Conservation (phyloP, 208 protist genomes). For the Wallacemonas sp. region DNA sequence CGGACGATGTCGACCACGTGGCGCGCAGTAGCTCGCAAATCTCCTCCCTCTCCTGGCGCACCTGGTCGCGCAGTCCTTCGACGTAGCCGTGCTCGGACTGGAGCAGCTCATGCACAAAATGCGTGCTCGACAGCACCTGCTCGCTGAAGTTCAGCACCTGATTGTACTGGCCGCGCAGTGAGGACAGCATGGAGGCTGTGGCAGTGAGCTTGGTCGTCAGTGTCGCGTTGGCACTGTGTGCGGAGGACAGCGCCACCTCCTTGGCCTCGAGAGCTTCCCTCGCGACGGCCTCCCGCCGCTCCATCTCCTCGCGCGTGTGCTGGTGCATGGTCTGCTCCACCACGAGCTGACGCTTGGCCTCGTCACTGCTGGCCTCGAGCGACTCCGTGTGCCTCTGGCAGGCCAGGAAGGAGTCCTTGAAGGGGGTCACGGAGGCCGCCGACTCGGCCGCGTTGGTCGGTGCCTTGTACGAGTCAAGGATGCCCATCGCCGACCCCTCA, state of each 20-base stretch:
- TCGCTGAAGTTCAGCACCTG: constrained; percentile 42
- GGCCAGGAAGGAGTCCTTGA: constrained; percentile 17
- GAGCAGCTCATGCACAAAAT: constrained; percentile 40
- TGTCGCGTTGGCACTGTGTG: constrained; percentile 37
- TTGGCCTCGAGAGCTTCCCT: constrained; percentile 23
- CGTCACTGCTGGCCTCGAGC: constrained; percentile 3
- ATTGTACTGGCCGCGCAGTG: constrained; percentile 47
- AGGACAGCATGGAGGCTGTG: constrained; percentile 28
- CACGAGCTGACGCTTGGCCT: constrained; percentile 5
- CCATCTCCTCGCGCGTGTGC: constrained; percentile 16
- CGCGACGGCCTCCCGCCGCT: constrained; percentile 10
- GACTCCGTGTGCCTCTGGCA: constrained; percentile 11
- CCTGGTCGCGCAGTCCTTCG: constrained; percentile 46
- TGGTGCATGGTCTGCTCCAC: constrained; percentile 16
- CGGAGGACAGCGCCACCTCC: constrained; percentile 22
- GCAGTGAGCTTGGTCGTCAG: constrained; percentile 38
- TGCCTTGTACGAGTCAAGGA: constrained; percentile 14
- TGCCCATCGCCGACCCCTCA: constrained; percentile 13
- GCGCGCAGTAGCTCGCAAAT: constrained; percentile 55
- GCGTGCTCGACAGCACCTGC: constrained; percentile 40
- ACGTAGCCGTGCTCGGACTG: constrained; percentile 41
- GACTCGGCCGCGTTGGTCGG: not conserved
- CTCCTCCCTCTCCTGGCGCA: constrained; percentile 51
- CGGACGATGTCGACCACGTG: constrained; percentile 28
- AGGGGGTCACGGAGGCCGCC: not conserved